Percentiles rank a stretch among this genome's conserved stretches.
Evolutionary conservation across 1,284 basidiomycete genomes (phyloP).

Genomic region (Fistulinella staudtii): DNA sequence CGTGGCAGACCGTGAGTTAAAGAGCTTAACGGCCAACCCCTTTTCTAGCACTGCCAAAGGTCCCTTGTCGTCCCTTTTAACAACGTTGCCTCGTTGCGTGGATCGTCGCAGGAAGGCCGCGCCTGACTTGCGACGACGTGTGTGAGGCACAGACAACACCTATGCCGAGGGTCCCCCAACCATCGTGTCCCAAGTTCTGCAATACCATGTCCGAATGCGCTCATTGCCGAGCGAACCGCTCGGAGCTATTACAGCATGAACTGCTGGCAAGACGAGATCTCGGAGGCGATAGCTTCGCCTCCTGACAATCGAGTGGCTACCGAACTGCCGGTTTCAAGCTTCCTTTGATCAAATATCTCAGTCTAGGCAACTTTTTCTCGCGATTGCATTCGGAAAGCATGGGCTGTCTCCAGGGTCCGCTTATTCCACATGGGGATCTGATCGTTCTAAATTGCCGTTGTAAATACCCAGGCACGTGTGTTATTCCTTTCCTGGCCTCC

Average conservation of each 20-base stretch:
- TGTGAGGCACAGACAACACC: too few relatives aligned
- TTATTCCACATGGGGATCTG: slow-evolving; percentile 23
- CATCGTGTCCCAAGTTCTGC: slow-evolving; percentile 18
- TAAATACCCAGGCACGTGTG: slow-evolving; percentile 25
- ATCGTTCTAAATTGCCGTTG: slow-evolving; percentile 30
- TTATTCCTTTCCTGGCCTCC: slow-evolving; percentile 20
- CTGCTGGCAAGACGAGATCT: slow-evolving; percentile 32
- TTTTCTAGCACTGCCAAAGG: slow-evolving; percentile 21
- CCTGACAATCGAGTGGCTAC: slow-evolving; percentile 36
- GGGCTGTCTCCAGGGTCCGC: slow-evolving; percentile 34
- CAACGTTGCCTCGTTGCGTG: slow-evolving; percentile 13
- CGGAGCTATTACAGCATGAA: slow-evolving; percentile 32
- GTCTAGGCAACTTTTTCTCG: slow-evolving; percentile 27
- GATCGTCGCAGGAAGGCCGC: slow-evolving; percentile 29
- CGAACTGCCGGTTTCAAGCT: slow-evolving; percentile 25
- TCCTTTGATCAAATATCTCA: slow-evolving; percentile 27
- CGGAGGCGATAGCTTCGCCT: slow-evolving; percentile 32
- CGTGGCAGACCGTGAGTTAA: slow-evolving; percentile 33
- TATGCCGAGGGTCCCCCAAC: too few relatives aligned
- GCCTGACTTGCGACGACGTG: too few relatives aligned
- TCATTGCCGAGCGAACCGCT: slow-evolving; percentile 26
- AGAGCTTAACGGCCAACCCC: slow-evolving; percentile 36
- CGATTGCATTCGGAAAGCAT: slow-evolving; percentile 22
- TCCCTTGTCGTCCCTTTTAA: slow-evolving; percentile 9
- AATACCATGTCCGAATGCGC: slow-evolving; percentile 21